Base-by-base conservation (phyloP, 1,284 basidiomycete genomes). In the Marasmius fiardii region DNA sequence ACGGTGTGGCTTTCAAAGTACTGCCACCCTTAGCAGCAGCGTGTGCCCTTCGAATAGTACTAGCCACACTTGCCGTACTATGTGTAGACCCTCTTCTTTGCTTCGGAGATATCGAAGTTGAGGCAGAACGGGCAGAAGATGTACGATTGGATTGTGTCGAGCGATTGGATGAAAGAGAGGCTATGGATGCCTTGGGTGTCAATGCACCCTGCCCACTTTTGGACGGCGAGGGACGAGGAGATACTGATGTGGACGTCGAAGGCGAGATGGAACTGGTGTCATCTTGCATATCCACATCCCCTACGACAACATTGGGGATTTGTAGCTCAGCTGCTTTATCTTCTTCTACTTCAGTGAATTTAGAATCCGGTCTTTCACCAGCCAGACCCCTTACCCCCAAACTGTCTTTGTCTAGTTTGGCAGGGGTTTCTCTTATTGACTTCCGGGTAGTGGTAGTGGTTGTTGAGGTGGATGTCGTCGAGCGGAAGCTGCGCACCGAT, bases 331-430 rank as follows among this genome's bases (percentile, higher is more conserved):
- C 53, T 5, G 39, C 18, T 31, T 45, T 45, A 34, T 50, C 45
- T 11, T 52, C 50, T 14, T 48, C 45, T 4, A 28, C 45, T 18
- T 48, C 23, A n/a, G 45, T 48, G 28, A 62, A 50, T 52, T 62
- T 62, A 20, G 61, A 62, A 43, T 62, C 61, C 34, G 61, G 61
- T 43, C 61, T 21, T 14, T 59, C 58, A n/a, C 52, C 54, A 20
- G 35, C 20, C 34, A 33, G 10, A 21, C 18, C 5, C 51, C 37
- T 41, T 53, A 53, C 21, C 31, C 48, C 11, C 24, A 31, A n/a
- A 34, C 34, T 35, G 43, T 54, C 34, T 20, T 20, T 14, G 37
- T 39, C 37, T 16, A 39, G 5, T 23, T 35, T 51, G 20, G 35
- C 21, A 18, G 49, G 35, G 6, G 20, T 33, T 20, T 43, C 21